Conservation (phyloP, 2,329 filamentous ascomycete species). For the Neurospora sp. region DNA sequence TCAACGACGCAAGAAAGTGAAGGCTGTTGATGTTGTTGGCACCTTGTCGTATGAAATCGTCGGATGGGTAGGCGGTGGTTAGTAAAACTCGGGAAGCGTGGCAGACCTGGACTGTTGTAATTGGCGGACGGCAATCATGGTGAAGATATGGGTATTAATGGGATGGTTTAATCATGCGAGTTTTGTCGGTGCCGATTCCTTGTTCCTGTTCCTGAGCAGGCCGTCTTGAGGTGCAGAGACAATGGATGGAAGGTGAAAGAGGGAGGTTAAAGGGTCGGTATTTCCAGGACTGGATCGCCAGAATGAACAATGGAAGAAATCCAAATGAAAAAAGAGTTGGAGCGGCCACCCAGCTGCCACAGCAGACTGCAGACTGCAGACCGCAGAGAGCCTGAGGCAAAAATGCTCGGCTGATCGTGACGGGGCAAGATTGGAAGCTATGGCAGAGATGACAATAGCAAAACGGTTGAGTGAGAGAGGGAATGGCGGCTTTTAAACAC, state of each 20-base stretch:
- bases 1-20: conserved; percentile 1
- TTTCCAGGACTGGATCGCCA: not conserved
- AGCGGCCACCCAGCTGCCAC: not conserved
- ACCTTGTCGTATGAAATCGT: not conserved
- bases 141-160: not conserved
- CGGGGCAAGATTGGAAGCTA: not conserved
- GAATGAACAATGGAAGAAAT: not conserved
- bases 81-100: not conserved
- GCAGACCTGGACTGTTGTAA: not conserved
- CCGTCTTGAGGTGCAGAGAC: not conserved
- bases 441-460: not conserved
- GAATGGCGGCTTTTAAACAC: not conserved
- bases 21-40: conserved; percentile 10
- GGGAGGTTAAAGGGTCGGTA: not conserved
- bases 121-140: not conserved
- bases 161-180: not conserved
- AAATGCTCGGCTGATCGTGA: not conserved
- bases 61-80: not conserved
- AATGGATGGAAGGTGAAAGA: not conserved
- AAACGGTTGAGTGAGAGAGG: not conserved
- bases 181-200: not conserved
- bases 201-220: not conserved
- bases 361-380: not conserved
- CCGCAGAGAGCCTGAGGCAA: not conserved
- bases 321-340: not conserved